Percentiles rank a stretch among this genome's conserved stretches.
Evolutionary conservation across 495 filamentous ascomycete genomes (phyloP).

Genomic region (Extremus antarcticus): DNA sequence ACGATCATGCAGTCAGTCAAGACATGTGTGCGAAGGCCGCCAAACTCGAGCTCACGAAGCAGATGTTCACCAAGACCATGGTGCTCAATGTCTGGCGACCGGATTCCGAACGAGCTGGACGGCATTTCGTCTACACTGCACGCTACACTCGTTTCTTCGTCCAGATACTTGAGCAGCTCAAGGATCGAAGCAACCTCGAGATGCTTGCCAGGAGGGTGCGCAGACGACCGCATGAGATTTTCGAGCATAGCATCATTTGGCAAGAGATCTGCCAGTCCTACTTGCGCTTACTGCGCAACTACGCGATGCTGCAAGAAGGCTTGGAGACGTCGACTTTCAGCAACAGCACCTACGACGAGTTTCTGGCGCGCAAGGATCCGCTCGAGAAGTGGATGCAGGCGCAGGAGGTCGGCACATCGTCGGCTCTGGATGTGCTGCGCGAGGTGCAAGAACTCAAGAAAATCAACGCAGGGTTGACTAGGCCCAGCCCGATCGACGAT

Average conservation of each 20-base stretch:
- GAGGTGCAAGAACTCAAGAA: conserved; percentile 87
- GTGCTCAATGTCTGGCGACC: conserved; percentile 93
- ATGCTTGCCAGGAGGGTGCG: conserved; percentile 69
- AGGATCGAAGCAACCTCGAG: conserved; percentile 72
- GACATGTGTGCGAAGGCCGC: conserved; percentile 47
- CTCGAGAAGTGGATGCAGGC: conserved; percentile 42
- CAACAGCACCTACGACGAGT: conserved; percentile 67
- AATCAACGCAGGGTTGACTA: conserved; percentile 75
- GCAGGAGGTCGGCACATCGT: conserved; percentile 36
- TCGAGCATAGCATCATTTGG: conserved; percentile 79
- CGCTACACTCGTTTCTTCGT: conserved; percentile 79
- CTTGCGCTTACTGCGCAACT: conserved; percentile 58
- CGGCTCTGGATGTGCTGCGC: conserved; percentile 59
- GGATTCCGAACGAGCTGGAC: conserved; percentile 77
- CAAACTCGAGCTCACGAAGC: conserved; percentile 66
- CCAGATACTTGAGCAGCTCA: conserved; percentile 57
- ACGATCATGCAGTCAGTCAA: conserved; percentile 16
- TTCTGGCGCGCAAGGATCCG: conserved; percentile 46
- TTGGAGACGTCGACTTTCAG: conserved; percentile 73
- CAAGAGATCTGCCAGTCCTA: conserved; percentile 65
- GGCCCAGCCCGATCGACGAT: conserved; percentile 74
- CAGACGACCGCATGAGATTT: conserved; percentile 72
- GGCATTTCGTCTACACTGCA: conserved; percentile 89
- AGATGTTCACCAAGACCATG: conserved; percentile 92
- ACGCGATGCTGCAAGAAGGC: conserved; percentile 51